Percentiles rank a stretch among this genome's conserved stretches.
Evolutionary conservation across 1,284 basidiomycete genomes (phyloP).

Genomic region (Trichosporon sp.): DNA sequence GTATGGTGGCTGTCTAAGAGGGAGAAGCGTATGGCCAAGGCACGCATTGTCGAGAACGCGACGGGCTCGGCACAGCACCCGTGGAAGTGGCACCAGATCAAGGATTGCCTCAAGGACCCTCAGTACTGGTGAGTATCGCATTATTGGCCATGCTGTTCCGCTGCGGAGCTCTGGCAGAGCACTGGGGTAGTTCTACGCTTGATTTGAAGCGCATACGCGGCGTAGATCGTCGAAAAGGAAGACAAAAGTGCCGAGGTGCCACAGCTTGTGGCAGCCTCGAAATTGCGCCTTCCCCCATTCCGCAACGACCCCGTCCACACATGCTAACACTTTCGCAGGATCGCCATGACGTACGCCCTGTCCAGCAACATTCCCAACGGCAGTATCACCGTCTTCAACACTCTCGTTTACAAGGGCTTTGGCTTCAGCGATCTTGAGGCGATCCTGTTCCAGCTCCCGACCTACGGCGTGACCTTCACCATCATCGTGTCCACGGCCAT

Average conservation of each 20-base stretch:
- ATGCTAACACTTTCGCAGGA: neutral
- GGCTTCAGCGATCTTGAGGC: conserved; percentile 24
- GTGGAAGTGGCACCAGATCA: conserved; percentile 29
- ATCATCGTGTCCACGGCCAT: conserved; percentile 10
- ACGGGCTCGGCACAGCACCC: conserved; percentile 18
- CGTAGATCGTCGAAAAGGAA: too few relatives aligned
- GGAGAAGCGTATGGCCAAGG: conserved; percentile 28
- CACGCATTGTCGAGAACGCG: conserved; percentile 16
- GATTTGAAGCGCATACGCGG: too few relatives aligned
- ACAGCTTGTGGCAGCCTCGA: neutral
- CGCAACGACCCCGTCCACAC: neutral
- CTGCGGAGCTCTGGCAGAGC: neutral
- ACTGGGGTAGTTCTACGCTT: neutral
- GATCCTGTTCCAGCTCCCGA: conserved; percentile 24
- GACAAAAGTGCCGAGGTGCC: neutral
- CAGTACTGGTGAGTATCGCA: conserved; percentile 20
- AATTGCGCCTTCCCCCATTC: neutral
- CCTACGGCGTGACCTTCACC: conserved; percentile 19
- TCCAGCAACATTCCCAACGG: conserved; percentile 27
- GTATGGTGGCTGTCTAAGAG: conserved; percentile 29
- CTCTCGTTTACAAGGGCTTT: conserved; percentile 17
- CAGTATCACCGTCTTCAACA: conserved; percentile 16
- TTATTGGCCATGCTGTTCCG: neutral
- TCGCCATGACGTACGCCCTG: conserved; percentile 19
- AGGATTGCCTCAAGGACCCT: conserved; percentile 28